phyloP scores from a whole-genome alignment of 371 early-diverging fungal species.

The Encephalitozoon hellem region DNA sequence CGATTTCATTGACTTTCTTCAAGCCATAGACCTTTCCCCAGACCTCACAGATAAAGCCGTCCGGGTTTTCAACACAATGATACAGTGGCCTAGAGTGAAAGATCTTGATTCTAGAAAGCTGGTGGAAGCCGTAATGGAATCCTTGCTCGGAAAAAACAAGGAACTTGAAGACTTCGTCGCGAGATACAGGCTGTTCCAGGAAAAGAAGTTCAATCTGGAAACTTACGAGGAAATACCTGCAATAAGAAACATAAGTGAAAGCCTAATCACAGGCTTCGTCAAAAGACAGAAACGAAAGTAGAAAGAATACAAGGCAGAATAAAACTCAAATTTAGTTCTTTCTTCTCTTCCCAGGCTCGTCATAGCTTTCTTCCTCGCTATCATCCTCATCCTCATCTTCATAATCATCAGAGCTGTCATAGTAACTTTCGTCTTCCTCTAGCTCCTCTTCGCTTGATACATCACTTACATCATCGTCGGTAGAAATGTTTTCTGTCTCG shows the following conservation, averaged over 20 bases:
- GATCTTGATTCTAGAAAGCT: background rate
- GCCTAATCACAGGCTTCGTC: background rate
- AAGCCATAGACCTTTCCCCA: background rate
- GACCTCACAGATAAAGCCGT: background rate
- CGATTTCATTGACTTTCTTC: background rate
- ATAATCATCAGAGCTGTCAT: constrained; percentile 8
- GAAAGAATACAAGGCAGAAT: background rate
- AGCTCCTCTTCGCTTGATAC: constrained; percentile 25
- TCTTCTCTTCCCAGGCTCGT: constrained; percentile 26
- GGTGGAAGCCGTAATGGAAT: background rate
- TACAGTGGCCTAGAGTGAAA: background rate
- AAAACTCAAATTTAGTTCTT: constrained; percentile 28
- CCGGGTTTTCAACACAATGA: background rate
- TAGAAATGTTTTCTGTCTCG: constrained; percentile 5
- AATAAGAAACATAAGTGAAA: background rate
- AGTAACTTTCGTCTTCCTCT: background rate
- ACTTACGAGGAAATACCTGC: background rate
- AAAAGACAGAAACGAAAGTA: background rate
- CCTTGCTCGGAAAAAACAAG: background rate
- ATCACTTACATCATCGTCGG: constrained; percentile 13
- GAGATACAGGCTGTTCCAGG: background rate
- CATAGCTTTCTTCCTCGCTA: constrained; percentile 29
- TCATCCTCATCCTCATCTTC: constrained; percentile 31
- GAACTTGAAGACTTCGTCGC: background rate
- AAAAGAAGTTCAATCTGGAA: background rate